Evolutionary conservation across 2,329 filamentous ascomycete species (phyloP).

Genomic region (Aspergillus quadricinctus): DNA sequence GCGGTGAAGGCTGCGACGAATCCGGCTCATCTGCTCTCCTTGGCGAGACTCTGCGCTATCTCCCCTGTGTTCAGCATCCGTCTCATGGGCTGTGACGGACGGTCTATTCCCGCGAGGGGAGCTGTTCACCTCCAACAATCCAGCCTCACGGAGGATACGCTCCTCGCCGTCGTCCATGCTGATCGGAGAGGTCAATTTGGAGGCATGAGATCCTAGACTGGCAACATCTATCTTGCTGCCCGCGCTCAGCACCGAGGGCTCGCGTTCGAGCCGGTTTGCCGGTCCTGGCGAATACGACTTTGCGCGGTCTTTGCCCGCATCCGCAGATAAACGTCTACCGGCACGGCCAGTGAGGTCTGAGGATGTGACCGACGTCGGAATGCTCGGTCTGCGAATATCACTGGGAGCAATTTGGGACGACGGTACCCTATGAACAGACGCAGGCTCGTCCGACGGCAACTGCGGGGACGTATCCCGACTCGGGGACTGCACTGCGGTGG

Average conservation of each 20-base stretch:
- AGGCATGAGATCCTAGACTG: constrained; percentile 31
- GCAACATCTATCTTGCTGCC: constrained; percentile 33
- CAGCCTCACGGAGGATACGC: constrained; percentile 63
- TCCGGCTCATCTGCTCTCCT: constrained; percentile 57
- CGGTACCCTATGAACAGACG: constrained; percentile 16
- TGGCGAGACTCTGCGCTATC: constrained; percentile 35
- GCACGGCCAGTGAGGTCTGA: constrained; percentile 23
- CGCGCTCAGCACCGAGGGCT: constrained; percentile 37
- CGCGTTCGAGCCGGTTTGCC: constrained; percentile 28
- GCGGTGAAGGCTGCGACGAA: constrained; percentile 81
- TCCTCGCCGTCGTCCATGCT: constrained; percentile 63
- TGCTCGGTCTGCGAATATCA: constrained; percentile 29
- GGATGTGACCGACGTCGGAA: constrained; percentile 29
- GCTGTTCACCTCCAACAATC: constrained; percentile 53
- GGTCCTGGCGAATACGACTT: constrained; percentile 23
- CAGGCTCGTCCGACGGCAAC: constrained; percentile 10
- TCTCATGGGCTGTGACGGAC: constrained; percentile 38
- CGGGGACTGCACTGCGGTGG: constrained; percentile 11
- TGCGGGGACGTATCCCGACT: constrained; percentile 7
- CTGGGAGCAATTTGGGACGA: constrained; percentile 19
- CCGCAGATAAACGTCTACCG: constrained; percentile 26
- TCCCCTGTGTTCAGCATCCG: constrained; percentile 41
- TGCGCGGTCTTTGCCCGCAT: constrained; percentile 24
- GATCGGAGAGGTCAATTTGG: constrained; percentile 30
- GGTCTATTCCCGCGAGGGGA: constrained; percentile 41